Base-by-base conservation (phyloP, 768 basidiomycete species). In the Tephrocybe sp. region DNA sequence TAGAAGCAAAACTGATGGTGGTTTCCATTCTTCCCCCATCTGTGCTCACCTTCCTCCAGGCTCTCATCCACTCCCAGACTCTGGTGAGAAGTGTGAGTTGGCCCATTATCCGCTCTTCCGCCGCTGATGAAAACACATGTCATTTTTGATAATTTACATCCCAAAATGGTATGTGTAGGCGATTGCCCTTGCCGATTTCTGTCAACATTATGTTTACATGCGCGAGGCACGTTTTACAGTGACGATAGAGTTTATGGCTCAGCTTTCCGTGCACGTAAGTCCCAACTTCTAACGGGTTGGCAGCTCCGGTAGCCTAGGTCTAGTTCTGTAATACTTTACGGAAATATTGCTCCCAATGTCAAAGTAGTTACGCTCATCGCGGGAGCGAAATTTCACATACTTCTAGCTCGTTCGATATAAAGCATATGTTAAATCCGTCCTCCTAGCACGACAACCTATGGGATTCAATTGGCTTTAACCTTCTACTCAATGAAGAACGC, bases 111-210 rank as follows among this genome's bases (percentile, higher is more conserved):
- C 43, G 19, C 11, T 26, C 30, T 47, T 48, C 41, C 16, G 41
- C 30, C 41, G 42, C 43, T 44, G 48, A 19, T 43, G 30, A 33
- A 23, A 39, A 51, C 50, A 55, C 46, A 46, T 55, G 54, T 10
- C 32, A 32, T 48, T 19, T 34, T 48, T 23, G 41, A 39, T 46
- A 47, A 40, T n/a, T 38, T 47, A 38, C 23, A 39, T 16, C 35
- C 42, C 11, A 30, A 13, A 40, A 31, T 23, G 38, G 26, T 19
- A 31, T 20, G 11, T 16, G 11, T 16, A 12, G 13, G 13, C 33
- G 3, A 17, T 4, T 5, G n/a, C 2, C 33, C 5, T 30, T 34
- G 16, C 16, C 7, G 26, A 6, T 19, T 19, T 13, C 39, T 17
- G n/a, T 49, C 14, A 14, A 4, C 10, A 30, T 13, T 16, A 8